phyloP scores from a whole-genome alignment of 2,329 filamentous ascomycete species.

The Passalora sequoiae region DNA sequence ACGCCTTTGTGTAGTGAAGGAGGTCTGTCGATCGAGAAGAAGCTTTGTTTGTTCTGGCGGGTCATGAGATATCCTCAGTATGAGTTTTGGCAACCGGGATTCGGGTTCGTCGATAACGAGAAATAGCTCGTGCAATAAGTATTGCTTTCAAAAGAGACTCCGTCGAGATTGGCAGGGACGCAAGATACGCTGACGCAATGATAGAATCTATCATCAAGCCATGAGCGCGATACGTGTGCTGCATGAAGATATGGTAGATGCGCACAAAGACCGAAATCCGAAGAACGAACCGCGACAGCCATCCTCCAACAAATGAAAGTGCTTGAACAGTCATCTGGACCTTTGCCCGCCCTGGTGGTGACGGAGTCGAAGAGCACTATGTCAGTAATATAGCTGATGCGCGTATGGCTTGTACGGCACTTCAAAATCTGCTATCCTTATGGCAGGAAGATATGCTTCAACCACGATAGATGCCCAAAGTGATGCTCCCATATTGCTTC shows the following conservation, averaged over 20 bases:
- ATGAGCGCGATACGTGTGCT: neutral
- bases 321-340: neutral
- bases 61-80: neutral
- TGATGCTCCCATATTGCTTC: no score
- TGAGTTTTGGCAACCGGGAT: neutral
- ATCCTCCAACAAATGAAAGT: neutral
- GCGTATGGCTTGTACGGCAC: neutral
- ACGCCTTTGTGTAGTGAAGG: no score
- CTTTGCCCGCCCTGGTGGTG: neutral
- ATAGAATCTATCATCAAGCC: neutral
- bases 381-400: neutral
- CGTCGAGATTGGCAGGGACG: neutral
- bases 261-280: neutral
- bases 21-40: no score
- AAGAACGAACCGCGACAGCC: neutral
- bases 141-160: no score
- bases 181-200: neutral
- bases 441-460: neutral
- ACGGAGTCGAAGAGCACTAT: no score
- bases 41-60: no score
- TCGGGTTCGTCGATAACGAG: neutral
- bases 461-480: no score
- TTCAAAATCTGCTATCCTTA: neutral
- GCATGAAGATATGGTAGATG: neutral
- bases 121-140: neutral